Base-by-base conservation (phyloP, 345 rosid species). In the Angophora floribunda region DNA sequence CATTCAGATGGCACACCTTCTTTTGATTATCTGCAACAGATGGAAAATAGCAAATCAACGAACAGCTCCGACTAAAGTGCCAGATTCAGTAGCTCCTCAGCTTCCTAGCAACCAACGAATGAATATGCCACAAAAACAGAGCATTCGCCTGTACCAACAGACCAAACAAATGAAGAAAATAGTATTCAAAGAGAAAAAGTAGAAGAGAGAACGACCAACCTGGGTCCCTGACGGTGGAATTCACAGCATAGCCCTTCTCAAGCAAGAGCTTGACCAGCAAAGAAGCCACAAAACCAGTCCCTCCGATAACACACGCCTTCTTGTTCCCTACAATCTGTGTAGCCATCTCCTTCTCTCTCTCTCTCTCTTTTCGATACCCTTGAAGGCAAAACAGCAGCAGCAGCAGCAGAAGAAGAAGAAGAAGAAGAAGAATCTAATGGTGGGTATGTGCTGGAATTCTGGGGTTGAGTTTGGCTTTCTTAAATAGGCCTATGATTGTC, bases 271-370 rank as follows among this genome's bases (percentile, higher is more conserved):
- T 96, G 90, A 97, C 78, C 88, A 98, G 92, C 92, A 89, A 89
- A 67, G 99, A 97, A 1, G 97, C 99, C 41, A 97, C 92, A 87
- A 92, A 95, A 47, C 99, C 98, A 1, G 90, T 89, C 65, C 99
- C 99, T 45, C 99, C 98, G 4, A 94, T 92, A 13, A 98, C 99
- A 89, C 99, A 97, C 14, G 93, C 98, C 85, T 50, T 93, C 93
- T 92, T 96, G 32, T 90, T 91, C 26, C 61, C 88, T 7, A 70
- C 82, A 19, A 75, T 36, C 49, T 75, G 49, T 19, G 88, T 86
- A 32, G 86, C 94, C 95, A 92, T 94, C 80, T 52, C 53, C 15
- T 6, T 52, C 53, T 15, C 53, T 63, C 75, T 63, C 75, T 61
- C 67, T 28, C 65, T 59, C n/a, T 57, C 65, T 22, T 86, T 22